A percentile compares a stretch with the other conserved stretches of the same genome.
These are phyloP conservation scores for Mortierella sp. DNA, from an alignment of 371 early-diverging fungal species.

Conservation along the genomic window DNA sequence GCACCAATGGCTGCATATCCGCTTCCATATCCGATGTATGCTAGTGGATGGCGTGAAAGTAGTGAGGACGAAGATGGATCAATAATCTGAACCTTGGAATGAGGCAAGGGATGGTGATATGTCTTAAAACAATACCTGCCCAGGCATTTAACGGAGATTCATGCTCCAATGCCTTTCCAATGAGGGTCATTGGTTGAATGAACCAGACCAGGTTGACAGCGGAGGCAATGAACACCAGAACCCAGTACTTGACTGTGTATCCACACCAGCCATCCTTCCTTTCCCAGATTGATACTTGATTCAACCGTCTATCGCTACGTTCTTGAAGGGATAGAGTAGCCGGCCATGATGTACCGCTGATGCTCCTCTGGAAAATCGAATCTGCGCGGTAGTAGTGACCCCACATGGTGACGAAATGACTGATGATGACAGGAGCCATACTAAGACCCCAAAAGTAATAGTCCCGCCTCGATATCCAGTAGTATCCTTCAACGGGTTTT, in stretches of 20 bases:
- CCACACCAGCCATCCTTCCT: conserved; percentile 38
- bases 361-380: conserved; percentile 47
- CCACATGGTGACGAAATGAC: conserved; percentile 47
- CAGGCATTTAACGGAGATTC: no score
- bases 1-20: conserved; percentile 31
- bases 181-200: conserved; percentile 9
- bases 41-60: conserved; percentile 7
- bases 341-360: no score
- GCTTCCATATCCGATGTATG: conserved; percentile 16
- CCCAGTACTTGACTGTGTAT: conserved; percentile 48
- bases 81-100: not conserved
- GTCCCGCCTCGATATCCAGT: no score
- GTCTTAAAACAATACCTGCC: no score
- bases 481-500: no score
- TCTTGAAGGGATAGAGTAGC: no score
- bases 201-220: conserved; percentile 13
- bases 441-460: no score
- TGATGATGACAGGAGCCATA: no score
- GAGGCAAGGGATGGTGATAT: not conserved
- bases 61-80: not conserved
- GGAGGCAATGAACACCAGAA: conserved; percentile 24
- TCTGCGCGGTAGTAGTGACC: conserved; percentile 49
- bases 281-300: conserved; percentile 25
- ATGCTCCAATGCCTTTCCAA: not conserved
- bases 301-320: conserved; percentile 38